Percentiles rank a stretch among this genome's conserved stretches.
Conservation (phyloP, 140 eudicot genomes). For the Anethum foeniculum region DNA sequence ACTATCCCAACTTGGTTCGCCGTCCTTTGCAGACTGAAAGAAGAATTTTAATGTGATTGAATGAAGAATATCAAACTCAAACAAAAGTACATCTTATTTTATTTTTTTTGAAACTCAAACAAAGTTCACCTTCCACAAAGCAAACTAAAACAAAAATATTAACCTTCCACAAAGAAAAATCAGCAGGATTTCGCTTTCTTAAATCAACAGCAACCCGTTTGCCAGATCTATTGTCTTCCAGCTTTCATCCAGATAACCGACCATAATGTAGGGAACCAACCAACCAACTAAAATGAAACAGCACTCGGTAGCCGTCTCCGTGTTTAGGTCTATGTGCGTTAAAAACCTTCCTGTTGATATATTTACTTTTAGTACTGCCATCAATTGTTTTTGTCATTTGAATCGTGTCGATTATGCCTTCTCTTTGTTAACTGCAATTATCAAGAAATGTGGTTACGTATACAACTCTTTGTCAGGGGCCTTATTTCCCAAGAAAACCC, state of each 20-base stretch:
- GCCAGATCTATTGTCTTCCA: conserved; percentile 80
- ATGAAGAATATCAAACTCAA: background rate
- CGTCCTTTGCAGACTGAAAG: conserved; percentile 80
- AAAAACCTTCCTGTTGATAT: too few relatives aligned
- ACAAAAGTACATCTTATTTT: background rate
- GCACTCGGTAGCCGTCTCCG: too few relatives aligned
- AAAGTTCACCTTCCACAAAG: too few relatives aligned
- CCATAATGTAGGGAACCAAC: conserved; percentile 42
- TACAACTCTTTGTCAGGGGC: too few relatives aligned
- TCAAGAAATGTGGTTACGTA: too few relatives aligned
- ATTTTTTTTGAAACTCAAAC: background rate
- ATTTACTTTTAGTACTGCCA: too few relatives aligned
- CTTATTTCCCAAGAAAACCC: too few relatives aligned
- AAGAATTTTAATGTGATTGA: background rate
- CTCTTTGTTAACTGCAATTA: too few relatives aligned
- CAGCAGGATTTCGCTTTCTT: conserved; percentile 71
- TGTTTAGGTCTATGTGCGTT: too few relatives aligned
- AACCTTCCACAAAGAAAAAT: conserved; percentile 93
- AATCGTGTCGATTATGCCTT: too few relatives aligned
- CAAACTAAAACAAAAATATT: background rate
- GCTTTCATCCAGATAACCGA: conserved; percentile 54
- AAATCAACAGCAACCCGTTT: conserved; percentile 81
- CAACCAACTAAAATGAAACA: too few relatives aligned
- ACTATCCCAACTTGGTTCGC: conserved; percentile 90
- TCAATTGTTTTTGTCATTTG: too few relatives aligned